A percentile compares a stretch with the other conserved stretches of the same genome.
phyloP scores from a whole-genome alignment of 2,329 filamentous ascomycete species.

The Botrytis aclada region DNA sequence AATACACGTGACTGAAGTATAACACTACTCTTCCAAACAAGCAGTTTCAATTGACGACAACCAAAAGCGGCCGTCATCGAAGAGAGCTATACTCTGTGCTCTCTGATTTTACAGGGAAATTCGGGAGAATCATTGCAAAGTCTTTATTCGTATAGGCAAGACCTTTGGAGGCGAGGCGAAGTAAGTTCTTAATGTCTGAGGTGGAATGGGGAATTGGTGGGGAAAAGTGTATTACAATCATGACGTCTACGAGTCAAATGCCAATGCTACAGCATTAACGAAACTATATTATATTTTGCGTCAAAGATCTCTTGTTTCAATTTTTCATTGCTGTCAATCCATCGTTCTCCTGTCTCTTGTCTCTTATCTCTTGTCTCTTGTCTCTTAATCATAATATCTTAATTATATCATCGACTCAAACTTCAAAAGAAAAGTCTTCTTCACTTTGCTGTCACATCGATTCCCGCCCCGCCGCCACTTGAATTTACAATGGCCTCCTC shows the following conservation, averaged over 20 bases:
- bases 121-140: neutral
- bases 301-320: neutral
- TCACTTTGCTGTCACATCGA: neutral
- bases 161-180: neutral
- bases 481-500: neutral
- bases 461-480: neutral
- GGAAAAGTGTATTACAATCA: constrained; percentile 1
- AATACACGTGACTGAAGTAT: no score
- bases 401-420: neutral
- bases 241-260: constrained; percentile 12
- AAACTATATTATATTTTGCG: neutral
- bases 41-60: neutral
- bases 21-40: no score
- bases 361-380: no score
- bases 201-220: neutral
- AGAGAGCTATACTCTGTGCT: neutral
- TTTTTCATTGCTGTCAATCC: neutral
- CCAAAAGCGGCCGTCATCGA: neutral
- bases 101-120: neutral
- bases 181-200: neutral
- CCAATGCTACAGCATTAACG: neutral
- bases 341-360: neutral
- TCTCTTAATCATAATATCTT: neutral
- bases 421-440: neutral
- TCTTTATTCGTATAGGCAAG: neutral